A percentile compares a stretch with the other conserved stretches of the same genome.
phyloP scores from a whole-genome alignment of 129 eudicot genomes.

The Flaveria bidentis region DNA sequence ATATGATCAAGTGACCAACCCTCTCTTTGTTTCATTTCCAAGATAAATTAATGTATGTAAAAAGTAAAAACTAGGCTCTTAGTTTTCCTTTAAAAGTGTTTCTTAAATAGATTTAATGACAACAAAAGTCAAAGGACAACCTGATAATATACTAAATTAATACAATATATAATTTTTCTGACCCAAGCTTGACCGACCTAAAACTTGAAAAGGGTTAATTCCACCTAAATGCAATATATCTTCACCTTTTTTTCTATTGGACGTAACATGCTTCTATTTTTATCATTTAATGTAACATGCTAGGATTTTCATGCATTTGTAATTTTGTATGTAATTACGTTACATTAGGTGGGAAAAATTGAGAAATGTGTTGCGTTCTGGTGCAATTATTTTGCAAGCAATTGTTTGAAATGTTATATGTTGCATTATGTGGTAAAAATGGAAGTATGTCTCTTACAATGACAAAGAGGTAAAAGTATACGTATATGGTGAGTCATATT shows the following conservation, averaged over 20 bases:
- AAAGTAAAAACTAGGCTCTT: slow-evolving; percentile 14
- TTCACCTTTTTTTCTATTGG: too few species aligned
- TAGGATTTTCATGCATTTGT: neutral
- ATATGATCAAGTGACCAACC: neutral
- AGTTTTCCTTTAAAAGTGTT: neutral
- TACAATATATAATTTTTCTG: neutral
- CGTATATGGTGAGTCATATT: neutral
- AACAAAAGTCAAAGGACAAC: neutral
- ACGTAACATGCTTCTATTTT: too few species aligned
- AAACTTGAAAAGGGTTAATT: too few species aligned
- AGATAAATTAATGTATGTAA: neutral
- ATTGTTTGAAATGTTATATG: neutral
- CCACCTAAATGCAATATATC: too few species aligned
- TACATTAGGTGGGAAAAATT: neutral
- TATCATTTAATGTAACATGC: too few species aligned
- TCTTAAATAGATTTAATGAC: neutral
- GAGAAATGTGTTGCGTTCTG: neutral
- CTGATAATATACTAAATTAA: neutral
- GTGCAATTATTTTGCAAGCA: neutral
- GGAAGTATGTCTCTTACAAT: neutral
- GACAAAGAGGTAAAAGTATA: neutral
- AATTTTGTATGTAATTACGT: neutral
- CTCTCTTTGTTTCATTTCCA: neutral
- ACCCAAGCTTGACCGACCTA: neutral
- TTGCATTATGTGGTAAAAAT: neutral